Base-by-base conservation (phyloP, 1,284 basidiomycete species). In the Leccinum angustisporum region DNA sequence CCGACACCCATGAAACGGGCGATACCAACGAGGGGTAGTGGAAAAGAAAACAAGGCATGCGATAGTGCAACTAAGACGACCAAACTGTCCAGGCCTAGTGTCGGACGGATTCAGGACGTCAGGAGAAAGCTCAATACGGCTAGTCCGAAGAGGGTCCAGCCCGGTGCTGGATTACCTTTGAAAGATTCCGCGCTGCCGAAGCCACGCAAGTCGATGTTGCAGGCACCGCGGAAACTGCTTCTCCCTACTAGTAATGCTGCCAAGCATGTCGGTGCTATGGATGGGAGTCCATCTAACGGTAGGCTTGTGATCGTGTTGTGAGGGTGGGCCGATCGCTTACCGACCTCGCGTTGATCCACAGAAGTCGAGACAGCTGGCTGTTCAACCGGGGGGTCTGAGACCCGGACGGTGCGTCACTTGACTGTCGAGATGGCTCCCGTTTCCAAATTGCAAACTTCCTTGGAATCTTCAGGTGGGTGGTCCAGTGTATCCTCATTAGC, bases 1-100 rank as follows among this genome's bases (percentile, higher is more conserved):
- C 56, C 25, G 25, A 60, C 67, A 66, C 60, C 63, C 51, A 58
- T 52, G 59, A 58, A 30, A 13, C 54, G 54, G 61, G 4, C 5
- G 16, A 57, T 53, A 52, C 48, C 50, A 25, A 21, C 54, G 46
- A 67, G 54, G 16, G 33, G 54, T 48, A 57, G 40, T 57, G 60
- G 48, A 33, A 71, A 73, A 51, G 72, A 73, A 55, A 72, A 71
- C 38, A 58, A 53, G 21, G 1, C 57, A 54, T 54, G 43, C 52
- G 53, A 55, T 6, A 34, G 59, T 46, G 51, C 55, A 53, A 62
- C 54, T 13, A 58, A 16, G 51, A 69, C 40, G 52, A n/a, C 31
- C 54, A 33, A 59, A 4, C 11, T 21, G 30, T 34, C 18, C 53
- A 56, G 40, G 48, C 59, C 57, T 46, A 54, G 57, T 56, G 56